These are phyloP conservation scores for Draba incana DNA, from an alignment of 345 rosid genomes.

Conservation along the genomic window DNA sequence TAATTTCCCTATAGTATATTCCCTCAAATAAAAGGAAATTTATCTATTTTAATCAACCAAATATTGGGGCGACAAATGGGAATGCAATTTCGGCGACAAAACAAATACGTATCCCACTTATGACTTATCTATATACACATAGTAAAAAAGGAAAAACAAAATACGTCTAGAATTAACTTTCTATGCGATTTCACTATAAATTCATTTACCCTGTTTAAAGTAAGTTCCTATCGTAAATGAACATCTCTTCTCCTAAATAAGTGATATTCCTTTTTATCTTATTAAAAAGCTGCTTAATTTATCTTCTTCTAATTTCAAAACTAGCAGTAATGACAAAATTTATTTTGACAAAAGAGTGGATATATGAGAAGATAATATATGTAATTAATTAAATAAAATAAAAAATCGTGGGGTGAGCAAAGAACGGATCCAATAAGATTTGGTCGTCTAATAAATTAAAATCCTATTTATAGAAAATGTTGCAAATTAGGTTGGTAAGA, in stretches of 20 bases:
- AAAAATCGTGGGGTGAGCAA: constrained; percentile 26
- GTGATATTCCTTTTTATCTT: constrained; percentile 24
- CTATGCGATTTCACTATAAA: constrained; percentile 15
- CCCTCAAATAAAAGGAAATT: background rate
- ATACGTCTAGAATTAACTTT: constrained; percentile 27
- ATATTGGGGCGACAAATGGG: constrained; percentile 3
- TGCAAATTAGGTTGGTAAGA: constrained; percentile 40
- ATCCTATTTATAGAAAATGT: constrained; percentile 42
- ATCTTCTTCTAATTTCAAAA: constrained; percentile 34
- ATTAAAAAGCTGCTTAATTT: background rate
- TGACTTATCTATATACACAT: constrained; percentile 19
- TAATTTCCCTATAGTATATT: too few relatives aligned
- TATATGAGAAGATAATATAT: constrained; percentile 17
- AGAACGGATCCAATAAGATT: constrained; percentile 41
- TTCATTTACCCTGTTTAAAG: constrained; percentile 28
- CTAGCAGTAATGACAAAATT: constrained; percentile 31
- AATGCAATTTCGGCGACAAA: constrained; percentile 11
- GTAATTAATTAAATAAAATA: background rate
- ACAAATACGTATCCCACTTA: constrained; percentile 19
- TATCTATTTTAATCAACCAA: constrained; percentile 3
- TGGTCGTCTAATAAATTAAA: constrained; percentile 42
- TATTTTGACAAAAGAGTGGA: constrained; percentile 23
- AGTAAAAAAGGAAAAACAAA: constrained; percentile 18
- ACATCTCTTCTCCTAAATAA: constrained; percentile 24
- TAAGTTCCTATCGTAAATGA: constrained; percentile 34